A percentile compares a stretch with the other conserved stretches of the same genome.
Evolutionary conservation across 306 rosid genomes (phyloP).

Genomic region (Abrus pulchellus): DNA sequence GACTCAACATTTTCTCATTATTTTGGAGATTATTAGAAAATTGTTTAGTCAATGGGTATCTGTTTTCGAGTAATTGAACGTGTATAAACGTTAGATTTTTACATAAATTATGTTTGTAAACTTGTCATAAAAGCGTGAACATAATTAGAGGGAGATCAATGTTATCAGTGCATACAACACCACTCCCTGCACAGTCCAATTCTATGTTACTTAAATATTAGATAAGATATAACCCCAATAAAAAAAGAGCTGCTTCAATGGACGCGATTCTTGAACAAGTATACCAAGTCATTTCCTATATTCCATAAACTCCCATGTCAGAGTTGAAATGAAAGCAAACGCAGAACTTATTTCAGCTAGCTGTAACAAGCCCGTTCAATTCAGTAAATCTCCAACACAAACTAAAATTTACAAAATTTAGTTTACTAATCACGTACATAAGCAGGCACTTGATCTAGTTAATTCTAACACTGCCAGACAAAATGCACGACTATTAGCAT

Average conservation of each 20-base stretch:
- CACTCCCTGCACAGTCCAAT: no score
- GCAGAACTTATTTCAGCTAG: conserved; percentile 40
- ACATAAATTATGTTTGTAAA: background rate
- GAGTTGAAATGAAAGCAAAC: conserved; percentile 34
- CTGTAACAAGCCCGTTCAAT: conserved; percentile 46
- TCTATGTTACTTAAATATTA: background rate
- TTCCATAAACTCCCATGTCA: conserved; percentile 28
- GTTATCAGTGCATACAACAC: background rate
- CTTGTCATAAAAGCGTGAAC: background rate
- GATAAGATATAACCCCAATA: no score
- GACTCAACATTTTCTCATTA: background rate
- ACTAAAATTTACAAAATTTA: conserved; percentile 61
- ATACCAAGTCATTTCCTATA: conserved; percentile 31
- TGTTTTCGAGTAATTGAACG: background rate
- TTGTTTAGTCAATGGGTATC: background rate
- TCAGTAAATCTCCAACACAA: conserved; percentile 47
- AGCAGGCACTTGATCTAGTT: conserved; percentile 44
- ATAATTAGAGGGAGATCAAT: background rate
- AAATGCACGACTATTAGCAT: conserved; percentile 32
- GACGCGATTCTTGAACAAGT: conserved; percentile 14
- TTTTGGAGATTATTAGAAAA: background rate
- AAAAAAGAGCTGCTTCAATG: conserved; percentile 9
- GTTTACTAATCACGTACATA: conserved; percentile 47
- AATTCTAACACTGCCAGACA: conserved; percentile 45
- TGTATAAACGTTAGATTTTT: background rate